Evolutionary conservation across 2,329 filamentous ascomycete species (phyloP), one percentile per base, ranked within the genome.

Genomic region (Cladophialophora yegresii): DNA sequence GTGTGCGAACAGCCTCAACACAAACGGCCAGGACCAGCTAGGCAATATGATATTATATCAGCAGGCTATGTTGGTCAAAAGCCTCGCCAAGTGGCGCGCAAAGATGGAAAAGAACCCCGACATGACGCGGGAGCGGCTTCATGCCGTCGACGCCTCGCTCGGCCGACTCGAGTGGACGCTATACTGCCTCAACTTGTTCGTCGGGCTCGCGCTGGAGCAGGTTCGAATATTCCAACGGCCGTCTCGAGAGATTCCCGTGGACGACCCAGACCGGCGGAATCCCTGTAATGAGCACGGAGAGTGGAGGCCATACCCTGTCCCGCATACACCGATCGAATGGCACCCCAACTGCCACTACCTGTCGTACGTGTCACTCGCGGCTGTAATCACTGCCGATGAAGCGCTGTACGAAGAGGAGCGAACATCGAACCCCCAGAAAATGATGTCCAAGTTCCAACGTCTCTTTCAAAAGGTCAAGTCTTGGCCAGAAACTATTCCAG

Each of bases 21-120:
- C 73, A 56, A 75, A 72, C 16, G 72, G 74, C 10, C 73, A 75
- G 60, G 75, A 77, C 50, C 57, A 63, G 13, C 54, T 66, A 4
- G 66, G 66, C 20, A 66, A 64, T 62, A 26, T 56, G 13, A 49
- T 66, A 23, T 64, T 68, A 1, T 61, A 60, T 26, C 57, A 68
- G 40, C 66, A 68, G 28, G 53, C 60, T 9, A 62, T 58, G 36
- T 56, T 61, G 10, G 32, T 71, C 71, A 53, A 59, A 70, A 56
- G 72, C 68, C 50, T 75, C 68, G 70, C 68, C 71, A 63, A 74
- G 73, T 65, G 69, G 69, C n/a, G 63, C 62, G 47, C 69, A 69
- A 43, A 69, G 69, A 7, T 72, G 63, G 23, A 61, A 58, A 58
- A 55, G 45, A 51, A 60, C 57, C 33, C 45, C 36, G 49, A 47